Evolutionary conservation across 2,329 filamentous ascomycete genomes (phyloP).

Genomic region (Ascochyta pisi): DNA sequence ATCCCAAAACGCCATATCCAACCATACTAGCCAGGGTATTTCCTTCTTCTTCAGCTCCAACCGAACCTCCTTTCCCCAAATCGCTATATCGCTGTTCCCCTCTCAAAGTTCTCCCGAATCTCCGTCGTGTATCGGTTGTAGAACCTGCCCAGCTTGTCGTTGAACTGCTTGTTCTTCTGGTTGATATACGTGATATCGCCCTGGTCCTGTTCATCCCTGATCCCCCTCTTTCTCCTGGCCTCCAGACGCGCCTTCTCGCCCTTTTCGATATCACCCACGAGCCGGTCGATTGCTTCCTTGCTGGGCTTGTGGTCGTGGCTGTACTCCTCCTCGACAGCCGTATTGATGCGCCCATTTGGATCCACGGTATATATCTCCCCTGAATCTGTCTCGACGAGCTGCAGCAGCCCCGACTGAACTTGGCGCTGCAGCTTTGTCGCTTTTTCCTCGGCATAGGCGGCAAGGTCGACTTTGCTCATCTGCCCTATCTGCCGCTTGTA

Average conservation of each 20-base stretch:
- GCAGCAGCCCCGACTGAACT: slow-evolving; percentile 81
- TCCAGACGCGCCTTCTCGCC: slow-evolving; percentile 86
- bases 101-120: slow-evolving; percentile 96
- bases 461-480: slow-evolving; percentile 73
- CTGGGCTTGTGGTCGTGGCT: slow-evolving; percentile 87
- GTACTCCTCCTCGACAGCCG: slow-evolving; percentile 80
- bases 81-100: slow-evolving; percentile 86
- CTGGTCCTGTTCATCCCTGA: slow-evolving; percentile 73
- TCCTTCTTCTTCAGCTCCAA: slow-evolving; percentile 11
- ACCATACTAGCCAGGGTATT: slow-evolving; percentile 35
- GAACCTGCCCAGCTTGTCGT: slow-evolving; percentile 93
- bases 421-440: slow-evolving; percentile 83
- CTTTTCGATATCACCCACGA: slow-evolving; percentile 85
- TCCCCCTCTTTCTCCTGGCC: slow-evolving; percentile 81
- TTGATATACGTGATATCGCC: slow-evolving; percentile 98
- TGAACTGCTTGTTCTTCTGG: slow-evolving; percentile 99
- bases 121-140: slow-evolving; percentile 99
- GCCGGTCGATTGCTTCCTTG: slow-evolving; percentile 82
- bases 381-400: slow-evolving; percentile 94
- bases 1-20: slow-evolving; percentile 10
- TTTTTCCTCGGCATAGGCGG: slow-evolving; percentile 87
- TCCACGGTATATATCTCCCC: slow-evolving; percentile 90
- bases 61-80: background rate
- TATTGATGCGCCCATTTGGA: slow-evolving; percentile 88
- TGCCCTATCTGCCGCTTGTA: slow-evolving; percentile 90